These are phyloP conservation scores for Volvox carteri DNA, from an alignment of 163 green algal species.

Conservation along the genomic window DNA sequence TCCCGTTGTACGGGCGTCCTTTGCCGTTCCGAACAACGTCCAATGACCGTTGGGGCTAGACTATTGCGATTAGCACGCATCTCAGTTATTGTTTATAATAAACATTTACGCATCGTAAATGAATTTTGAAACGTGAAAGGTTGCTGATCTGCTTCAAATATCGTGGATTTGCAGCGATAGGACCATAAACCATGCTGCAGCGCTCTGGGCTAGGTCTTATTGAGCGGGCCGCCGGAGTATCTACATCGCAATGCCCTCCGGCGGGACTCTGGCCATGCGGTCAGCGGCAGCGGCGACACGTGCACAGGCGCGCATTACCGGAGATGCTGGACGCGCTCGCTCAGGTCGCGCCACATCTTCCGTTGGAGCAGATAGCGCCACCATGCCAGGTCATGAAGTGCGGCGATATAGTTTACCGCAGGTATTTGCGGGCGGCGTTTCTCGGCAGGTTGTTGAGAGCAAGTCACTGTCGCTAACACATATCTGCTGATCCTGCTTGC, in stretches of 20 bases:
- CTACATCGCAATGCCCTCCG: conserved; percentile 12
- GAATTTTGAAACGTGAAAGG: background rate
- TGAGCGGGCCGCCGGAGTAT: conserved; percentile 43
- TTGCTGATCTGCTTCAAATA: background rate
- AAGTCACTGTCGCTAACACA: background rate
- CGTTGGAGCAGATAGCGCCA: conserved; percentile 79
- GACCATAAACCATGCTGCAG: background rate
- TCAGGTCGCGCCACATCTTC: conserved; percentile 7
- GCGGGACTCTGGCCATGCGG: background rate
- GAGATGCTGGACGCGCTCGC: conserved; percentile 44
- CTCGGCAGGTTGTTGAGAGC: conserved; percentile 5
- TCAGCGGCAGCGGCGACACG: background rate
- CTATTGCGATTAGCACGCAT: no score
- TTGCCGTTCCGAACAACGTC: no score
- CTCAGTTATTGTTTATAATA: no score
- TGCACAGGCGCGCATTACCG: conserved; percentile 11
- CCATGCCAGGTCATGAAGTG: conserved; percentile 92
- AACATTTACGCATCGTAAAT: background rate
- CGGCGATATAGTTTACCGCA: conserved; percentile 89
- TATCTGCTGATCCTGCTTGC: conserved; percentile 33
- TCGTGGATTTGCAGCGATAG: background rate
- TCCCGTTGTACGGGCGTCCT: no score
- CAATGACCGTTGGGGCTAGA: no score
- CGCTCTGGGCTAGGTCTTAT: conserved; percentile 15
- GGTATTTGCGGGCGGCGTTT: conserved; percentile 65